A percentile compares a stretch with the other conserved stretches of the same genome.
phyloP scores from a whole-genome alignment of 1,284 basidiomycete genomes.

The Boletus sp. region DNA sequence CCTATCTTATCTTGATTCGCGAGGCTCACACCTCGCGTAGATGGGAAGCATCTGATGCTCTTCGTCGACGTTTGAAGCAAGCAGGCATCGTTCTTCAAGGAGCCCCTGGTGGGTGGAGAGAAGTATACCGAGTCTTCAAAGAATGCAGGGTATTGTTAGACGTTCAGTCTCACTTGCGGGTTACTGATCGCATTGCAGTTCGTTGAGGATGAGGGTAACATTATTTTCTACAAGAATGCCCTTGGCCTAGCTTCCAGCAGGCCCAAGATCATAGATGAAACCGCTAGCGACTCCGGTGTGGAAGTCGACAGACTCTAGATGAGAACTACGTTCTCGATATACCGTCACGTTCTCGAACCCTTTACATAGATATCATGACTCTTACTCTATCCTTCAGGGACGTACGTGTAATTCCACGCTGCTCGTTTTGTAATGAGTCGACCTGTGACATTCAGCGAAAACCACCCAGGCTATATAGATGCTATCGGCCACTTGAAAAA shows the following conservation, averaged over 20 bases:
- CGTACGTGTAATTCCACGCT: not conserved
- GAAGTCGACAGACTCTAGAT: constrained; percentile 53
- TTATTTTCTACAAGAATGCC: constrained; percentile 91
- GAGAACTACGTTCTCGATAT: constrained; percentile 6
- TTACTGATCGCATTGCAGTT: constrained; percentile 46
- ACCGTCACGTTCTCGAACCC: constrained; percentile 1
- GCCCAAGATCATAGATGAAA: constrained; percentile 58
- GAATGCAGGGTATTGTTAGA: constrained; percentile 59
- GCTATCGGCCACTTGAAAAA: not conserved
- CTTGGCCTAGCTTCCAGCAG: constrained; percentile 70
- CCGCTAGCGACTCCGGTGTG: constrained; percentile 81
- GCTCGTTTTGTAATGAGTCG: not conserved
- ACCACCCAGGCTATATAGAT: not conserved
- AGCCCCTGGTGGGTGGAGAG: constrained; percentile 71
- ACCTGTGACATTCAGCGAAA: not conserved
- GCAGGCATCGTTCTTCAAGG: constrained; percentile 61
- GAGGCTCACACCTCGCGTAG: constrained; percentile 30
- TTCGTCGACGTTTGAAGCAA: constrained; percentile 75
- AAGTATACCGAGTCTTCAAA: constrained; percentile 69
- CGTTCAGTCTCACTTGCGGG: not conserved
- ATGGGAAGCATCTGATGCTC: constrained; percentile 90
- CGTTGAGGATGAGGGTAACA: constrained; percentile 88
- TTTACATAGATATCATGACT: constrained; percentile 12
- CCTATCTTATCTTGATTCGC: not conserved
- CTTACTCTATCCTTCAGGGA: not conserved